Conservation (phyloP, 495 filamentous ascomycete genomes). For the Neohortaea acidophila region DNA sequence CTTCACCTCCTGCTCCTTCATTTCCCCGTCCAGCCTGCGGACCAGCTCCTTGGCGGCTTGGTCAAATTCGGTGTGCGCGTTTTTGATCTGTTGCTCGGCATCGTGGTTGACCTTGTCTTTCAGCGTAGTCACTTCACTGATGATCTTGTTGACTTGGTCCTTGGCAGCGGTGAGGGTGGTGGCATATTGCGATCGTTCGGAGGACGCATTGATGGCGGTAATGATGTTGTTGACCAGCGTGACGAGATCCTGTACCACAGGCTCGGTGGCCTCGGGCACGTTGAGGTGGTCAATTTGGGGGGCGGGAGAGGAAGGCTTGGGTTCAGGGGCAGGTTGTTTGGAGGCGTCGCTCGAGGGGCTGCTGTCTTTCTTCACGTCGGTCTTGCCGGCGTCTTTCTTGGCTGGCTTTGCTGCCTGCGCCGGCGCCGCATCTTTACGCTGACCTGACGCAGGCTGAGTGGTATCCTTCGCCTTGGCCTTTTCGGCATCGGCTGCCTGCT, state of each 20-base stretch:
- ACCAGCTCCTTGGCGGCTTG: constrained; percentile 63
- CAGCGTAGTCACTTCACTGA: constrained; percentile 53
- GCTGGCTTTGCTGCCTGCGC: constrained; percentile 5
- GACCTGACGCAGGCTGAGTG: too few species aligned
- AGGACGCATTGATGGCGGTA: constrained; percentile 74
- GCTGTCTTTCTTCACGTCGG: neutral
- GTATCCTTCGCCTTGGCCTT: constrained; percentile 28
- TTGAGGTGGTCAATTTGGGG: constrained; percentile 58
- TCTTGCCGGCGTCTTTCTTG: constrained; percentile 17
- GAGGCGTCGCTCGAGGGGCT: constrained; percentile 21
- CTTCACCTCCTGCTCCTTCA: constrained; percentile 55
- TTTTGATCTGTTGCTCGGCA: constrained; percentile 60
- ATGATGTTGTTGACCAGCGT: constrained; percentile 94
- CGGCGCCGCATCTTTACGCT: constrained; percentile 6
- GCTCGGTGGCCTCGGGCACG: constrained; percentile 59
- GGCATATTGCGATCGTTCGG: constrained; percentile 54
- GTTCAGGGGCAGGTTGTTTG: constrained; percentile 19
- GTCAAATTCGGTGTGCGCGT: constrained; percentile 62
- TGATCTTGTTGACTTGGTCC: constrained; percentile 60
- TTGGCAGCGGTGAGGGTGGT: constrained; percentile 69
- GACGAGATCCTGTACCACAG: constrained; percentile 81
- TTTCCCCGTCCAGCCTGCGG: constrained; percentile 51
- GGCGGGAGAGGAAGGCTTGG: constrained; percentile 24
- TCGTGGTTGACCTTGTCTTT: constrained; percentile 49
- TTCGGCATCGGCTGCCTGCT: constrained; percentile 25